Conservation (phyloP, 2,329 filamentous ascomycete species). For the Talaromyces marneffei region DNA sequence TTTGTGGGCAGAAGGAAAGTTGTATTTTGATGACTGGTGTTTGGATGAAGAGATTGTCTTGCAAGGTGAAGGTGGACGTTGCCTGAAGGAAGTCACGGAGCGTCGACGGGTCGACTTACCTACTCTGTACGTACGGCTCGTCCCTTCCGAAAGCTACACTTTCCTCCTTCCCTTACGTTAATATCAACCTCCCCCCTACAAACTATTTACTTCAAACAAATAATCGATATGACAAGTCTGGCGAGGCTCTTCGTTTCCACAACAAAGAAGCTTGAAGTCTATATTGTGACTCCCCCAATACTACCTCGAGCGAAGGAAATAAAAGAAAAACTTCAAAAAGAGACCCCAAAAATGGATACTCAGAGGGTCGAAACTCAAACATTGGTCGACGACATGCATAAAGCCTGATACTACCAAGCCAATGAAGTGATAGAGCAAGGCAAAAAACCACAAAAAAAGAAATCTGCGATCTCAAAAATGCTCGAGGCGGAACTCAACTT, state of each 20-base stretch:
- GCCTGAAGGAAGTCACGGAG: not conserved
- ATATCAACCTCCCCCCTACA: not conserved
- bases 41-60: not conserved
- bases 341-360: not conserved
- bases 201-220: not conserved
- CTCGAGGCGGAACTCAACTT: not conserved
- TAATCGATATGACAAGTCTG: constrained; percentile 8
- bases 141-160: constrained; percentile 11
- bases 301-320: not conserved
- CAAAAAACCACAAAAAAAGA: not conserved
- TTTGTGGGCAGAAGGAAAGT: not conserved
- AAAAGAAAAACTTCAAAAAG: no score
- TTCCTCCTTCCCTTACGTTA: not conserved
- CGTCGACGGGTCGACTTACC: not conserved
- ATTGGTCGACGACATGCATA: not conserved
- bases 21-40: not conserved
- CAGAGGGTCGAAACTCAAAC: not conserved
- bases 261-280: not conserved
- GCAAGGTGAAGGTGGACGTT: not conserved
- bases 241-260: not conserved
- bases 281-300: not conserved
- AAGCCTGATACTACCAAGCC: not conserved
- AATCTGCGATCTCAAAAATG: not conserved
- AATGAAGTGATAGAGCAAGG: not conserved
- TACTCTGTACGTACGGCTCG: constrained; percentile 8